Conservation (phyloP, 495 filamentous ascomycete genomes). For the Acidiella bohemica region DNA sequence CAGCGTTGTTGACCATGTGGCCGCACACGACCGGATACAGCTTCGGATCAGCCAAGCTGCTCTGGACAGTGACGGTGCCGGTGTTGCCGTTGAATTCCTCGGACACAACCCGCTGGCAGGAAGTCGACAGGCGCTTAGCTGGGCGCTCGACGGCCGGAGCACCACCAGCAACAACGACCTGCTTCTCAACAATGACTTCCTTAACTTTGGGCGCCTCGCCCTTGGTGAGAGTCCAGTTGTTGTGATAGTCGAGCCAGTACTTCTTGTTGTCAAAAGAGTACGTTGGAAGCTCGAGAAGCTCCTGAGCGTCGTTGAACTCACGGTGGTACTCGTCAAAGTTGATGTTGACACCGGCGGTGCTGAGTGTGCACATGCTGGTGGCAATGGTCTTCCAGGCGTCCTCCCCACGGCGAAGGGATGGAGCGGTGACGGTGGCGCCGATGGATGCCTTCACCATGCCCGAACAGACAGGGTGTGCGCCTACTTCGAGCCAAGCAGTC, state of each 20-base stretch:
- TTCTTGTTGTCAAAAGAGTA: slow-evolving; percentile 39
- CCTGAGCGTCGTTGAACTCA: slow-evolving; percentile 32
- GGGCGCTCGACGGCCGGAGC: slow-evolving; percentile 20
- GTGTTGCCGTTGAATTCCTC: slow-evolving; percentile 30
- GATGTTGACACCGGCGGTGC: slow-evolving; percentile 30
- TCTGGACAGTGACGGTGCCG: slow-evolving; percentile 29
- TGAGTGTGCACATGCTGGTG: slow-evolving; percentile 30
- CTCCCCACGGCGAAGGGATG: slow-evolving; percentile 33
- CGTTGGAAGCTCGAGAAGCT: slow-evolving; percentile 33
- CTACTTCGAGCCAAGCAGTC: slow-evolving; percentile 33
- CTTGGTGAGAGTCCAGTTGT: slow-evolving; percentile 39
- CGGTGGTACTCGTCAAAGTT: slow-evolving; percentile 38
- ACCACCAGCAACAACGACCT: slow-evolving; percentile 17
- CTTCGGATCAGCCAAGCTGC: slow-evolving; percentile 29
- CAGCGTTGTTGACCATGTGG: slow-evolving; percentile 31
- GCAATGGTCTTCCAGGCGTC: slow-evolving; percentile 36
- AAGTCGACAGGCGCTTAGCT: slow-evolving; percentile 29
- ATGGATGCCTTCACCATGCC: slow-evolving; percentile 33
- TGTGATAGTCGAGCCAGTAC: slow-evolving; percentile 39
- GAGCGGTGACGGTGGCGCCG: slow-evolving; percentile 28
- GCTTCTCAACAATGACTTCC: slow-evolving; percentile 18
- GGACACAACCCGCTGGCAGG: slow-evolving; percentile 30
- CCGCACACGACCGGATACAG: slow-evolving; percentile 29
- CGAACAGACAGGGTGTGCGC: slow-evolving; percentile 32
- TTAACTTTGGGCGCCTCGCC: slow-evolving; percentile 27